Conservation (phyloP, 23 red algal genomes). For the Chondrus crispus region DNA sequence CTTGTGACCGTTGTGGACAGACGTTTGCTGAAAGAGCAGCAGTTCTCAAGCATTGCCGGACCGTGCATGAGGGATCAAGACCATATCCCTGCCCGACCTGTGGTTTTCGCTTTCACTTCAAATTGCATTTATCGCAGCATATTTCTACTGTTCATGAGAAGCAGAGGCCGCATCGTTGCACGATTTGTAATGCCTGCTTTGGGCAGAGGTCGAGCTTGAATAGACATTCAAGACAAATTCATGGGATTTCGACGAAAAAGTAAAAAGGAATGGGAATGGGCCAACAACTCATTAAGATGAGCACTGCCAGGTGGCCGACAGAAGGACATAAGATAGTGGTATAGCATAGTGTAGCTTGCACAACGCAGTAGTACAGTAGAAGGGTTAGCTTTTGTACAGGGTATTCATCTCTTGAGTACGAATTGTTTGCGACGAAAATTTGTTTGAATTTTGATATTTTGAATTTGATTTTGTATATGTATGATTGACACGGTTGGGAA, state of each 20-base stretch:
- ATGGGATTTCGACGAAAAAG: slow-evolving; percentile 26
- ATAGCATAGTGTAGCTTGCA: too few relatives aligned
- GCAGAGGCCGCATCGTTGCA: slow-evolving; percentile 56
- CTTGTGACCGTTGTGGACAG: slow-evolving; percentile 49
- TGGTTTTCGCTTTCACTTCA: slow-evolving; percentile 63
- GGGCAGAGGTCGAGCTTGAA: slow-evolving; percentile 58
- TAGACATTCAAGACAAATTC: slow-evolving; percentile 51
- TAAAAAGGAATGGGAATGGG: too few relatives aligned
- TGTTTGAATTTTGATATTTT: too few relatives aligned
- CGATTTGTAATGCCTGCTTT: slow-evolving; percentile 51
- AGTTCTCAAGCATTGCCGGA: slow-evolving; percentile 62
- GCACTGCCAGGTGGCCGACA: too few relatives aligned
- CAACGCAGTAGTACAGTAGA: too few relatives aligned
- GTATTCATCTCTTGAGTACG: too few relatives aligned
- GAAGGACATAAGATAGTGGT: too few relatives aligned
- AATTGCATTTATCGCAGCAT: slow-evolving; percentile 64
- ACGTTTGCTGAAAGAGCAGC: slow-evolving; percentile 54
- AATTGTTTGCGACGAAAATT: too few relatives aligned
- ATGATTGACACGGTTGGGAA: too few relatives aligned
- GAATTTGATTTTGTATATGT: too few relatives aligned
- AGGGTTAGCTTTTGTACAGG: too few relatives aligned
- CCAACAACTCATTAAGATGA: too few relatives aligned
- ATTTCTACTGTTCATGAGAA: slow-evolving; percentile 65
- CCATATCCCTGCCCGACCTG: slow-evolving; percentile 58
- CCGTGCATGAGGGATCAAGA: slow-evolving; percentile 53